Percentiles rank a stretch among this genome's conserved stretches.
phyloP scores from a whole-genome alignment of 169 alveolate species.

The Plasmodium vinckei region DNA sequence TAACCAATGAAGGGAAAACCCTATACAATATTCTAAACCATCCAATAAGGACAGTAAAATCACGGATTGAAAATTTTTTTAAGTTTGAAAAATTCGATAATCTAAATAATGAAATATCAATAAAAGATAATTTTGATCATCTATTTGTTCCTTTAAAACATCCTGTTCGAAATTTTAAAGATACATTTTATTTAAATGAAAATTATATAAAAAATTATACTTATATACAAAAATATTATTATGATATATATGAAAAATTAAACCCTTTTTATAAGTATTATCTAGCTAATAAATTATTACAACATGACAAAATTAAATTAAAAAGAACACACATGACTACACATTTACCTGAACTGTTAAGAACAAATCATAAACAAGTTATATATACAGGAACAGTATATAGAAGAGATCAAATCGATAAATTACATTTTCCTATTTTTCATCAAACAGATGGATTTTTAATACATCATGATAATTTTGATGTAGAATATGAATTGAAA shows the following conservation, averaged over 20 bases:
- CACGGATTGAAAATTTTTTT: slow-evolving; percentile 45
- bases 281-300: slow-evolving; percentile 53
- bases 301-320: slow-evolving; percentile 74
- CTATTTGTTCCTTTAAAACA: slow-evolving; percentile 92
- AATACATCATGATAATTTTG: slow-evolving; percentile 67
- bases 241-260: slow-evolving; percentile 30
- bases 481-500: slow-evolving; percentile 77
- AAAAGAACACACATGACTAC: slow-evolving; percentile 93
- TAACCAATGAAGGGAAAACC: slow-evolving; percentile 46
- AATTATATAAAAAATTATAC: slow-evolving; percentile 74
- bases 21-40: slow-evolving; percentile 37
- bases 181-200: slow-evolving; percentile 88
- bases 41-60: slow-evolving; percentile 70
- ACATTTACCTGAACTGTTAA: slow-evolving; percentile 89
- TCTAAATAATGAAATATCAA: slow-evolving; percentile 80
- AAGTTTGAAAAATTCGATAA: slow-evolving; percentile 67
- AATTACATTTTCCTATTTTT: slow-evolving; percentile 95
- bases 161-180: slow-evolving; percentile 89
- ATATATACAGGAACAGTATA: slow-evolving; percentile 93
- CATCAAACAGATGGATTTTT: slow-evolving; percentile 92
- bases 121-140: slow-evolving; percentile 90
- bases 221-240: slow-evolving; percentile 1
- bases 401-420: slow-evolving; percentile 93
- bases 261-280: slow-evolving; percentile 77
- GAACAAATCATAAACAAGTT: slow-evolving; percentile 85